Evolutionary conservation across 2,329 filamentous ascomycete species (phyloP).

Genomic region (Curvularia eragrostidis): DNA sequence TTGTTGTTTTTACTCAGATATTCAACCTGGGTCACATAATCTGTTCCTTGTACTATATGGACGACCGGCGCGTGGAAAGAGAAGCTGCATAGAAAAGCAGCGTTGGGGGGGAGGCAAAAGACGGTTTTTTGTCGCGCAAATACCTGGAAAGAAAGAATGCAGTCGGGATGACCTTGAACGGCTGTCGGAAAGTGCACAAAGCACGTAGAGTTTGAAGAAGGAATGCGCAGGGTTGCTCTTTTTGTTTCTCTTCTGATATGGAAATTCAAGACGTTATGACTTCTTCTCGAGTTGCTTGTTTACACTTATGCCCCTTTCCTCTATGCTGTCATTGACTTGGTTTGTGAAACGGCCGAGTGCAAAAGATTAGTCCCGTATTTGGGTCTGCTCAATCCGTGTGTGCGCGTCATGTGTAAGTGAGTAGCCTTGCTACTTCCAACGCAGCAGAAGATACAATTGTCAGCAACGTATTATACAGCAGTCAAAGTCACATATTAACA

Average conservation of each 20-base stretch:
- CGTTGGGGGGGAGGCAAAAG: not conserved
- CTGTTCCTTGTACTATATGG: conserved; percentile 40
- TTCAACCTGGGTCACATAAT: conserved; percentile 30
- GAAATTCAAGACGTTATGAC: conserved; percentile 46
- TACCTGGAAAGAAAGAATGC: not conserved
- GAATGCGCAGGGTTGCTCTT: conserved; percentile 3
- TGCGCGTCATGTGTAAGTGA: not conserved
- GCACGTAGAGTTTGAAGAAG: conserved; percentile 2
- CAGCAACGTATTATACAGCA: not conserved
- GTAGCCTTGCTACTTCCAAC: not conserved
- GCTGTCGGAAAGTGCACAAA: conserved; percentile 1
- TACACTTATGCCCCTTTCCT: not conserved
- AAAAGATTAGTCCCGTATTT: not conserved
- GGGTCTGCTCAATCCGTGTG: not conserved
- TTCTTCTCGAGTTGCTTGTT: conserved; percentile 15
- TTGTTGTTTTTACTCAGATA: not conserved
- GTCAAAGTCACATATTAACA: not conserved
- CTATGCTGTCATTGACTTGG: not conserved
- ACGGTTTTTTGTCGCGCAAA: not conserved
- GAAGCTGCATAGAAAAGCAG: not conserved
- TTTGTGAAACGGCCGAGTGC: not conserved
- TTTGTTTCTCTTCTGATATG: conserved; percentile 19
- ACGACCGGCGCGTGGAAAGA: not conserved
- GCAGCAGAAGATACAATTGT: not conserved
- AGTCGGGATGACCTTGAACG: conserved; percentile 2